Base-by-base conservation (phyloP, 441 rosid genomes). In the Brassica hybrid region DNA sequence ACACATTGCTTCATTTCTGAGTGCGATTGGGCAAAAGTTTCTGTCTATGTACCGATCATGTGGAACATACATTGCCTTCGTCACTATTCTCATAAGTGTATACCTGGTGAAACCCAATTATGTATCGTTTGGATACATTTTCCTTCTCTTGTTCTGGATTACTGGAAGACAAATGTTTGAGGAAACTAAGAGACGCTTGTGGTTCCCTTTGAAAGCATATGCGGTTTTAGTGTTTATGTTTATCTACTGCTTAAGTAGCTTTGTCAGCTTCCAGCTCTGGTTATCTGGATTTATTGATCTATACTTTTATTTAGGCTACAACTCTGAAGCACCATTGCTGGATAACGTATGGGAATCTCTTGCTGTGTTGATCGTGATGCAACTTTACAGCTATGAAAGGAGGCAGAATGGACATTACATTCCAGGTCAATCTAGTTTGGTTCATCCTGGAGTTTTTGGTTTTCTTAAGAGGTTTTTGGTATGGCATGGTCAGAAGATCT, bases 351-450 rank as follows among this genome's bases (percentile, higher is more conserved):
- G 99, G 98, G 95, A 96, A 74, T 91, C 99, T 79, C 86, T 96
- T 58, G 98, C 99, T 68, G 93, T 94, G 71, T 79, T 96, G 86
- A 83, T 93, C 70, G 98, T 92, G 84, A 96, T 96, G 99, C 98
- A 94, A 88, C 96, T 94, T 85, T 96, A 93, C 76, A 94, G 99
- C 85, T 96, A 96, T 43, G 99, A 96, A 84, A 89, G 99, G 87
- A 92, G 99, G 82, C 94, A 89, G 81, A 93, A 94, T 89, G 91
- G 90, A 85, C 83, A 83, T 77, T 77, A 81, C 80, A 86, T 79
- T 79, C 76, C 85, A 73, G 79, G 79, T 80, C 87, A 86, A 72
- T 76, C 88, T 56, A 79, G 86, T 83, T 83, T 85, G 66, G 81
- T 86, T 82, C 88, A 88, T 77, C 80, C 85, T 79, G 96, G 98